Base-by-base conservation (phyloP, 768 basidiomycete genomes). In the Xerocomellus intermedius region DNA sequence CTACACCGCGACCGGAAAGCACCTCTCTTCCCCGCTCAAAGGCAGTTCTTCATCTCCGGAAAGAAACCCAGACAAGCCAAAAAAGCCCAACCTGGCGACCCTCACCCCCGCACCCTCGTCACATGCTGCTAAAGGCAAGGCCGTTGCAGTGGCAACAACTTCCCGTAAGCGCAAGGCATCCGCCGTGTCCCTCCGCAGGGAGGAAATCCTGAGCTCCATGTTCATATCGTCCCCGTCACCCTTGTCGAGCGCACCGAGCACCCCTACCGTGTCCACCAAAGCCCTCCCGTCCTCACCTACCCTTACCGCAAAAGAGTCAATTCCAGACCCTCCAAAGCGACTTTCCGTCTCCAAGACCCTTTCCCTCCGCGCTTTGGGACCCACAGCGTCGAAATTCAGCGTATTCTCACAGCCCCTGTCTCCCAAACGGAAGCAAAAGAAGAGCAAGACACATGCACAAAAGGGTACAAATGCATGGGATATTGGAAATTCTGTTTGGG, bases 401-500 rank as follows among this genome's bases (percentile, higher is more conserved):
- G 37, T 56, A 1, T 19, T 52, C 2, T 61, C 70, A 32, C 66
- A 66, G 2, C 57, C 66, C 56, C 57, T 61, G 39, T 58, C 67
- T 39, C 42, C 60, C 12, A 53, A 56, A 12, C 57, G 57, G 56
- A 71, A 65, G 55, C 60, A 59, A 38, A 67, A 52, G 41, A 57
- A 49, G 19, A 26, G 0, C 42, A 61, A 59, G 42, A 17, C 32
- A 47, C 54, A 38, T 22, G 32, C 17, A 36, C 54, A 53, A 16
- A 39, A 44, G 19, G 47, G 36, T 26, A 28, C 3, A 9, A 51
- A 60, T 32, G 10, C 22, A 4, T 70, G 63, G 64, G 58, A 61
- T 10, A 58, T 78, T 47, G 79, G 74, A 35, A 64, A 69, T 54
- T 72, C 75, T 35, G 79, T 83, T 4, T 85, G 83, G 82, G 76